Conservation (phyloP, 371 early-diverging fungal genomes). For the Mortierella sp. region DNA sequence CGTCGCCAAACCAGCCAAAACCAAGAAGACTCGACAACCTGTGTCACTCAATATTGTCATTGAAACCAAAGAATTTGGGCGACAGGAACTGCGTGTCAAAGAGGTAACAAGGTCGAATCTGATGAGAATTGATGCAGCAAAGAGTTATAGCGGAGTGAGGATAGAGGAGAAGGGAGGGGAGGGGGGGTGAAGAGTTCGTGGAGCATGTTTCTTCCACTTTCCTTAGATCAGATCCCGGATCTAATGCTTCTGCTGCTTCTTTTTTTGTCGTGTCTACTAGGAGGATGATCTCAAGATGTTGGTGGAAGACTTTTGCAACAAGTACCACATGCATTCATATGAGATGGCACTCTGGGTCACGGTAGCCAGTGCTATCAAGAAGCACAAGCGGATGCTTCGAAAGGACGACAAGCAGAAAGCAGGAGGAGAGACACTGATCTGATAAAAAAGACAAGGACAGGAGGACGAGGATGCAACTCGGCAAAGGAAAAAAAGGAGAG, state of each 20-base stretch:
- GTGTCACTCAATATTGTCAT: constrained; percentile 18
- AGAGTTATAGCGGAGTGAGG: too few species aligned
- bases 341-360: constrained; percentile 44
- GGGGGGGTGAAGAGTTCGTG: too few species aligned
- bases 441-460: too few species aligned
- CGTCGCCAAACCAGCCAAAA: constrained; percentile 2
- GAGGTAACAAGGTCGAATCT: constrained; percentile 14
- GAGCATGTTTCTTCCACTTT: too few species aligned
- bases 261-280: constrained; percentile 1
- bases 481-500: too few species aligned
- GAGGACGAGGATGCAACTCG: too few species aligned
- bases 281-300: constrained; percentile 19
- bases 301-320: constrained; percentile 29
- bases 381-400: constrained; percentile 18
- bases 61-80: constrained; percentile 36
- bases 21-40: constrained; percentile 1
- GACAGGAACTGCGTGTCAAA: constrained; percentile 22
- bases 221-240: too few species aligned
- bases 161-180: too few species aligned
- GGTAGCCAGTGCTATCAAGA: constrained; percentile 31
- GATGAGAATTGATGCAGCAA: not conserved
- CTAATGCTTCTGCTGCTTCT: too few species aligned
- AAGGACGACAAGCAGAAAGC: constrained; percentile 1
- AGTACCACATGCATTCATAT: constrained; percentile 28
- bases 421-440: not conserved